Conservation (phyloP, 2,329 filamentous ascomycete species). For the Dactylellina leptospora region DNA sequence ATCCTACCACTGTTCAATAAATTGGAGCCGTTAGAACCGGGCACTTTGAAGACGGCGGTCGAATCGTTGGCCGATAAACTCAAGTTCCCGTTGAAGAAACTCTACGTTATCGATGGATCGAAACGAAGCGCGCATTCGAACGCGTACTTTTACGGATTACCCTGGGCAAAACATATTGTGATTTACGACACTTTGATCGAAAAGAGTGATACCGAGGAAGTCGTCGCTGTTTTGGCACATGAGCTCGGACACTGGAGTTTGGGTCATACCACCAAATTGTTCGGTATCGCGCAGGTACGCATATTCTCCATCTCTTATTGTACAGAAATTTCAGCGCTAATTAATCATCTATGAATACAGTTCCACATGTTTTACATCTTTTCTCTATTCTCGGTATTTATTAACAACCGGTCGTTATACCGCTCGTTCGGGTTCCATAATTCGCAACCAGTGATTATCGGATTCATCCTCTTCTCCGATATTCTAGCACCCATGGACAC, state of each 20-base stretch:
- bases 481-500: constrained; percentile 93
- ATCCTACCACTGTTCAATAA: constrained; percentile 99
- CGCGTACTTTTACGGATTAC: constrained; percentile 94
- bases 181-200: constrained; percentile 98
- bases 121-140: constrained; percentile 89
- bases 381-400: constrained; percentile 93
- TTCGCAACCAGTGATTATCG: constrained; percentile 90
- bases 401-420: constrained; percentile 93
- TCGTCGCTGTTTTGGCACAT: constrained; percentile 92
- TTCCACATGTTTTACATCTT: constrained; percentile 97
- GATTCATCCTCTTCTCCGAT: constrained; percentile 96
- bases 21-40: constrained; percentile 87
- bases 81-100: constrained; percentile 88
- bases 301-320: background rate
- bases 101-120: constrained; percentile 93
- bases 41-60: constrained; percentile 85
- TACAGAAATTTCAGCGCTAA: constrained; percentile 31
- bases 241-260: constrained; percentile 98
- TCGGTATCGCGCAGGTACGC: constrained; percentile 81
- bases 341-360: constrained; percentile 64
- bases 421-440: constrained; percentile 86
- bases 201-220: constrained; percentile 81
- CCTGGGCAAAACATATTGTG: constrained; percentile 99
- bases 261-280: constrained; percentile 90
- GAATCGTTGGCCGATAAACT: constrained; percentile 83